Evolutionary conservation across 306 rosid species (phyloP), one percentile per base, ranked within the genome.

Genomic region (Pyrus communis): DNA sequence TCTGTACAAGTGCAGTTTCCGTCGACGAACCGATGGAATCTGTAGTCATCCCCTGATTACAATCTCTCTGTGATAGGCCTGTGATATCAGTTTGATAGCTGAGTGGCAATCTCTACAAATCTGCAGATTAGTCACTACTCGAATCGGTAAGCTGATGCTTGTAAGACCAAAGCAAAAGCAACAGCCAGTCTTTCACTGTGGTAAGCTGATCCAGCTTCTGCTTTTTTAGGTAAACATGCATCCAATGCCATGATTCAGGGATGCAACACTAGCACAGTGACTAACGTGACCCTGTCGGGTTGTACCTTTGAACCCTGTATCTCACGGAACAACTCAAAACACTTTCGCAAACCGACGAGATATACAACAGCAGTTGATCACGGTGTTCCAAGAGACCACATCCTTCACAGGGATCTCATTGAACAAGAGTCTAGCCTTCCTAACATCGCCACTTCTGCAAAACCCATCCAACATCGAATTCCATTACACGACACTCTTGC

Each of bases 241-340:
- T 69, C 80, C 84, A 81, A 71, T 76, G 68, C 84, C 84, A 71
- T 71, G 68, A 65, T 66, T 73, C 71, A 82, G 65, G 23, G 85
- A 81, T 73, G 81, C 81, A 35, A 82, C 27, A 25, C 27, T 25
- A 25, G 27, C 27, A 25, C 27, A 25, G 27, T 25, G 27, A 25
- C 2, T 25, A 25, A 25, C 27, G 27, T 25, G 27, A 25, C 27
- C 27, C 27, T 25, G 27, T 25, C 27, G 2, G 27, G 27, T 25
- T 25, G 27, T 1, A 25, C 27, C 27, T 25, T 25, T 25, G 27
- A 25, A 25, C 27, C 27, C 27, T 25, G 27, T 1, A 25, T 25
- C 27, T 25, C 27, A 25, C 27, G 27, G 27, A 25, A 25, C 27
- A 25, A 25, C 27, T 25, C 27, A 1, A 25, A 0, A 25, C 27